A percentile compares a stretch with the other conserved stretches of the same genome.
Evolutionary conservation across 352 stramenopile genomes (phyloP).

Genomic region (Globisporangium canariense): DNA sequence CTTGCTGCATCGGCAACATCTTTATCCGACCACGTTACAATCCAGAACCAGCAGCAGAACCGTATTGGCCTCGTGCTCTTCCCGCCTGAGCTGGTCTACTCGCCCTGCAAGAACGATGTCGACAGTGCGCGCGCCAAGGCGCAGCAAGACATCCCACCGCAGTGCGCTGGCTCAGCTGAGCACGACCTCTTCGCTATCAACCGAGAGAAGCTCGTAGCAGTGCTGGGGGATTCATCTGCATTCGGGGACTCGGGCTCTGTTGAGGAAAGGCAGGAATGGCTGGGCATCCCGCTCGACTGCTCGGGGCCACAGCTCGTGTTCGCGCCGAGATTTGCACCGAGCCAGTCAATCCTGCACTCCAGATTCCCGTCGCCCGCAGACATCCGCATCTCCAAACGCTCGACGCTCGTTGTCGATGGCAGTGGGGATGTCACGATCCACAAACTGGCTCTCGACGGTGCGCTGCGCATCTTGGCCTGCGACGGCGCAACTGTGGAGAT

Average conservation of each 20-base stretch:
- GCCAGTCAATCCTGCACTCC: slow-evolving; percentile 23
- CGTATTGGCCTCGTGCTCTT: slow-evolving; percentile 53
- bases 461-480: slow-evolving; percentile 40
- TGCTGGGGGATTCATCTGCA: slow-evolving; percentile 22
- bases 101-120: slow-evolving; percentile 71
- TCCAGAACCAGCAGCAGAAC: slow-evolving; percentile 9
- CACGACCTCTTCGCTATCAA: slow-evolving; percentile 62
- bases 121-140: slow-evolving; percentile 48
- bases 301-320: slow-evolving; percentile 48
- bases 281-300: slow-evolving; percentile 46
- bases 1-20: slow-evolving; percentile 3
- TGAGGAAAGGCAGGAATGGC: slow-evolving; percentile 30
- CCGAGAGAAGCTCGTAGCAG: slow-evolving; percentile 29
- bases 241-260: not conserved
- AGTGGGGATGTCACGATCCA: slow-evolving; percentile 34
- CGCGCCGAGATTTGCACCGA: slow-evolving; percentile 33
- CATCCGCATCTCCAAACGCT: slow-evolving; percentile 40
- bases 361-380: slow-evolving; percentile 30
- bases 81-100: slow-evolving; percentile 59
- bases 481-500: slow-evolving; percentile 44
- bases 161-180: slow-evolving; percentile 61
- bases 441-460: slow-evolving; percentile 42
- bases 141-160: slow-evolving; percentile 47
- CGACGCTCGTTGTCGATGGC: slow-evolving; percentile 53
- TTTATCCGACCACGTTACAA: not conserved